Conservation (phyloP, 2,329 filamentous ascomycete species). For the Botrytis fabae region DNA sequence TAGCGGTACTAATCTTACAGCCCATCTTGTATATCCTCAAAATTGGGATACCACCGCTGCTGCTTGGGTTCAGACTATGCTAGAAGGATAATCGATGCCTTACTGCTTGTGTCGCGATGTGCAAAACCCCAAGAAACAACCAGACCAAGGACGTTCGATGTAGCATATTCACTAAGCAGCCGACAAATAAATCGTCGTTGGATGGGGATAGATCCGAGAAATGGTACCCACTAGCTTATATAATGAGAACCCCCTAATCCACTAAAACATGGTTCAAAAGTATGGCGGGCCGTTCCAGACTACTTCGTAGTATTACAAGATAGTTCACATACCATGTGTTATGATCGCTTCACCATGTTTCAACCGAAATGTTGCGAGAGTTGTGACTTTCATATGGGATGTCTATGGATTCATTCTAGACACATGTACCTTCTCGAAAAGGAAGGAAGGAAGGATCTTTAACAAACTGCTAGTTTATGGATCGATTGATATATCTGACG, state of each 20-base stretch:
- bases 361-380: neutral
- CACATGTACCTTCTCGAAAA: neutral
- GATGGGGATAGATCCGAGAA: neutral
- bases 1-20: neutral
- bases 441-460: neutral
- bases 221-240: neutral
- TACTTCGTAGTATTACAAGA: neutral
- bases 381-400: neutral
- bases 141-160: neutral
- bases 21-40: constrained; percentile 4
- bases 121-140: neutral
- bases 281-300: neutral
- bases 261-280: neutral
- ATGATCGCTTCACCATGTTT: neutral
- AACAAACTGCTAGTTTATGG: neutral
- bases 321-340: neutral
- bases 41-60: neutral
- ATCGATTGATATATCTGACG: neutral
- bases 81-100: neutral
- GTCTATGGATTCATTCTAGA: neutral
- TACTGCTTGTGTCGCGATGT: neutral
- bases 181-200: neutral
- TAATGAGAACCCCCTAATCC: constrained; percentile 5
- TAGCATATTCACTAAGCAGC: neutral
- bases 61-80: neutral